phyloP scores from a whole-genome alignment of 352 stramenopile genomes.

The Globisporangium paroecandrum region DNA sequence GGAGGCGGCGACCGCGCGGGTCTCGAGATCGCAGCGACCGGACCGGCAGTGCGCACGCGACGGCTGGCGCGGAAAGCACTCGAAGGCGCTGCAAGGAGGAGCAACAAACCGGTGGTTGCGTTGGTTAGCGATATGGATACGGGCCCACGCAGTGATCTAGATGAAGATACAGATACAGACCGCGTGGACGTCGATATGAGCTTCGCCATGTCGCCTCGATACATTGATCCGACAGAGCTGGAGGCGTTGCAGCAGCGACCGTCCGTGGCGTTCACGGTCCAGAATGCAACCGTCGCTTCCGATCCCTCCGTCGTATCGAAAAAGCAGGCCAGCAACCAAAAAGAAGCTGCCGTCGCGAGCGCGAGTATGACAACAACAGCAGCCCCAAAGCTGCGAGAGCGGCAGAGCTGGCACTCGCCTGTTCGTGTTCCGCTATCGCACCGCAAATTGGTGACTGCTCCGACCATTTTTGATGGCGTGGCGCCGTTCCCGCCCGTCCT shows the following conservation, averaged over 20 bases:
- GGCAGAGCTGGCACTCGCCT: conserved; percentile 59
- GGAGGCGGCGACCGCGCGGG: not conserved
- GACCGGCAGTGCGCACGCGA: conserved; percentile 11
- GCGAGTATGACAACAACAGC: not conserved
- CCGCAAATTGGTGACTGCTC: conserved; percentile 56
- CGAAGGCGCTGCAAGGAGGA: not conserved
- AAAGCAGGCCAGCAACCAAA: conserved; percentile 19
- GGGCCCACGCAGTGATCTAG: not conserved
- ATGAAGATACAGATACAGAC: not conserved
- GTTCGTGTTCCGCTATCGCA: conserved; percentile 58
- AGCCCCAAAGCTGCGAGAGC: not conserved
- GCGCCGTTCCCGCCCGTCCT: conserved; percentile 33
- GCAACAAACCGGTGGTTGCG: not conserved
- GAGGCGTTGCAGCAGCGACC: conserved; percentile 33
- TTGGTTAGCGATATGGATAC: not conserved
- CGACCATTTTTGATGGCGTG: conserved; percentile 41
- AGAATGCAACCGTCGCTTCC: conserved; percentile 18
- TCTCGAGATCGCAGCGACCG: conserved; percentile 5
- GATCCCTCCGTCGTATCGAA: not conserved
- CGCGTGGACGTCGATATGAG: conserved; percentile 4
- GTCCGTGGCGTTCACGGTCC: conserved; percentile 39
- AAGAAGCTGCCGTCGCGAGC: conserved; percentile 10
- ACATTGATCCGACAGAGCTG: conserved; percentile 29
- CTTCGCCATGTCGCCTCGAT: conserved; percentile 32
- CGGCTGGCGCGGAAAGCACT: conserved; percentile 17